Conservation (phyloP, 805 yeast species). For the Kuraishia piskuri region DNA sequence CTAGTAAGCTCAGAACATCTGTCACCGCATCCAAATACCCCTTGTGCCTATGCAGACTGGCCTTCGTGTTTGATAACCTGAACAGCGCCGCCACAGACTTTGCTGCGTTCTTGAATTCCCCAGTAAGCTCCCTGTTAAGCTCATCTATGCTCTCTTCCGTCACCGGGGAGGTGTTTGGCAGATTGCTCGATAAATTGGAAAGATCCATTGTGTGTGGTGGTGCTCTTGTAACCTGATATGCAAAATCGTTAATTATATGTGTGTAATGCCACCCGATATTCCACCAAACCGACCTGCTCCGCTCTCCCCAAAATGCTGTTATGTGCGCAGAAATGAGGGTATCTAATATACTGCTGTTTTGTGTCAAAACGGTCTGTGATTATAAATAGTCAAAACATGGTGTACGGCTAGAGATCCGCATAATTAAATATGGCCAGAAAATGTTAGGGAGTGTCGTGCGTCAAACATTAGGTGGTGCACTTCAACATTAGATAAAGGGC, state of each 20-base stretch:
- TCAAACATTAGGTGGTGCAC: neutral
- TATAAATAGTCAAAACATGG: too few species aligned
- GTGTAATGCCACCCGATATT: too few species aligned
- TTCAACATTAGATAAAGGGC: neutral
- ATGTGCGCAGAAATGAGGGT: too few species aligned
- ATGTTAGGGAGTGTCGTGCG: neutral
- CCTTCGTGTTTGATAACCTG: slow-evolving; percentile 47
- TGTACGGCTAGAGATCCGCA: too few species aligned
- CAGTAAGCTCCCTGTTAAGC: slow-evolving; percentile 43
- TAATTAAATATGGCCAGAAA: neutral
- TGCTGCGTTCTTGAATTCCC: slow-evolving; percentile 66
- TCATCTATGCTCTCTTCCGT: slow-evolving; percentile 37
- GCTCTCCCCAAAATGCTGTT: too few species aligned
- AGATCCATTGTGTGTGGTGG: slow-evolving; percentile 39
- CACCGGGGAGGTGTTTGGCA: slow-evolving; percentile 45
- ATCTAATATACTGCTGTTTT: too few species aligned
- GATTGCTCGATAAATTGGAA: slow-evolving; percentile 45
- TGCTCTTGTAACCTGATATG: too few species aligned
- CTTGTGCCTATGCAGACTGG: slow-evolving; percentile 34
- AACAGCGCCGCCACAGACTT: slow-evolving; percentile 62
- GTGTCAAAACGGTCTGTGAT: too few species aligned
- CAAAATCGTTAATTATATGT: too few species aligned
- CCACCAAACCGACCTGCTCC: too few species aligned
- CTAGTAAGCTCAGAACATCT: slow-evolving; percentile 35
- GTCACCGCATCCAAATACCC: slow-evolving; percentile 59